A percentile compares a stretch with the other conserved stretches of the same genome.
Evolutionary conservation across 768 basidiomycete genomes (phyloP).

Genomic region (Phanerochaete carnosa): DNA sequence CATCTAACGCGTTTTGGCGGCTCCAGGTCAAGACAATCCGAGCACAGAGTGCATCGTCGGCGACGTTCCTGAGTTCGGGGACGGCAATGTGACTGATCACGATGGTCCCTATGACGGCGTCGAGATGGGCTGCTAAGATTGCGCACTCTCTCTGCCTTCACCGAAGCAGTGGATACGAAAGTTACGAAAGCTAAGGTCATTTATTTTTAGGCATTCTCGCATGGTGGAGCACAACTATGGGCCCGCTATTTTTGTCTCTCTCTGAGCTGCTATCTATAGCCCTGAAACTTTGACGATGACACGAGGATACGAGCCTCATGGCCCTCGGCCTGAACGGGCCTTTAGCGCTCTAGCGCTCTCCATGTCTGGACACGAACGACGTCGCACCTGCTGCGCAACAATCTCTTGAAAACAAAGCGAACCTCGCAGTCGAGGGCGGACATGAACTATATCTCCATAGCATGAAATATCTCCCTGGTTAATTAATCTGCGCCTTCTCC

Average conservation of each 20-base stretch:
- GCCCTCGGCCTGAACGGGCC: too few relatives aligned
- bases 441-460: too few relatives aligned
- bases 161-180: neutral
- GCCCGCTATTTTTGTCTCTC: neutral
- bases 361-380: too few relatives aligned
- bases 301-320: too few relatives aligned
- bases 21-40: conserved; percentile 57
- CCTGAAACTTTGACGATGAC: neutral
- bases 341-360: too few relatives aligned
- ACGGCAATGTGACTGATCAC: conserved; percentile 44
- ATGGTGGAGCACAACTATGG: neutral
- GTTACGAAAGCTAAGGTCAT: neutral
- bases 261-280: neutral
- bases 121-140: conserved; percentile 21
- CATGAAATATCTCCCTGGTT: too few relatives aligned
- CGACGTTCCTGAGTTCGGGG: conserved; percentile 50
- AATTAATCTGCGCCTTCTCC: too few relatives aligned
- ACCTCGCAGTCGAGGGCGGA: too few relatives aligned
- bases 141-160: neutral
- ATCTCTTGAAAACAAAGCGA: too few relatives aligned
- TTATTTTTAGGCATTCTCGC: neutral
- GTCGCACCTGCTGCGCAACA: too few relatives aligned
- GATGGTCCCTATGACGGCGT: conserved; percentile 27
- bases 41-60: conserved; percentile 49
- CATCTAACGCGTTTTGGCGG: too few relatives aligned